phyloP scores from a whole-genome alignment of 2,329 filamentous ascomycete species.

The Trichoderma harzianum region DNA sequence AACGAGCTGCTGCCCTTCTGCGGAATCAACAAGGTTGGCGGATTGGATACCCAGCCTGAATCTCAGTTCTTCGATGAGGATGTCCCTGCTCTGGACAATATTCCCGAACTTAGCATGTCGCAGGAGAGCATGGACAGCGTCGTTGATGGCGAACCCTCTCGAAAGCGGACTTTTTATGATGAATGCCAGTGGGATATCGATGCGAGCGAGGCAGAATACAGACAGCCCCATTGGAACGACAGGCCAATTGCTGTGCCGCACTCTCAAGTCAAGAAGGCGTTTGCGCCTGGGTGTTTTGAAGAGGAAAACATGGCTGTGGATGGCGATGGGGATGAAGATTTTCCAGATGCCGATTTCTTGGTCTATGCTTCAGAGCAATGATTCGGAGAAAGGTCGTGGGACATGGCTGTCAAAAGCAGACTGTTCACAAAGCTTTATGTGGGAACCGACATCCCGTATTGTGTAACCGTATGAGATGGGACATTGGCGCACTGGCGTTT shows the following conservation, averaged over 20 bases:
- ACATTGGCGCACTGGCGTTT: neutral
- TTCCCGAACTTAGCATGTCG: conserved; percentile 52
- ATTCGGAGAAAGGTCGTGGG: conserved; percentile 39
- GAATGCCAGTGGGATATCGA: conserved; percentile 31
- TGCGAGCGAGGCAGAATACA: neutral
- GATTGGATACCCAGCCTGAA: conserved; percentile 58
- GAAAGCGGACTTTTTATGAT: conserved; percentile 49
- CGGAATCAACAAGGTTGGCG: conserved; percentile 73
- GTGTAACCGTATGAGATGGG: neutral
- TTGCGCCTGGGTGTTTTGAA: conserved; percentile 26
- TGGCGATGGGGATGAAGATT: conserved; percentile 44
- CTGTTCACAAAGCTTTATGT: neutral
- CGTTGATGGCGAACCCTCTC: conserved; percentile 28
- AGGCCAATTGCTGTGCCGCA: conserved; percentile 50
- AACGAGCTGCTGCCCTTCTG: conserved; percentile 77
- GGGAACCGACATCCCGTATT: neutral
- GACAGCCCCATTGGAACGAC: conserved; percentile 25
- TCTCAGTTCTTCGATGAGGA: conserved; percentile 28
- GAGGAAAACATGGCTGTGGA: conserved; percentile 48
- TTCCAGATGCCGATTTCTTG: conserved; percentile 67
- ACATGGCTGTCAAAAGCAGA: conserved; percentile 13
- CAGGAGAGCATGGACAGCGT: conserved; percentile 50
- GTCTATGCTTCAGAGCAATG: conserved; percentile 39
- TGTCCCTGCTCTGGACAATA: conserved; percentile 36
- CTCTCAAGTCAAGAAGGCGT: conserved; percentile 29